phyloP scores from a whole-genome alignment of 345 rosid species.

The Pugionium dolabratum region DNA sequence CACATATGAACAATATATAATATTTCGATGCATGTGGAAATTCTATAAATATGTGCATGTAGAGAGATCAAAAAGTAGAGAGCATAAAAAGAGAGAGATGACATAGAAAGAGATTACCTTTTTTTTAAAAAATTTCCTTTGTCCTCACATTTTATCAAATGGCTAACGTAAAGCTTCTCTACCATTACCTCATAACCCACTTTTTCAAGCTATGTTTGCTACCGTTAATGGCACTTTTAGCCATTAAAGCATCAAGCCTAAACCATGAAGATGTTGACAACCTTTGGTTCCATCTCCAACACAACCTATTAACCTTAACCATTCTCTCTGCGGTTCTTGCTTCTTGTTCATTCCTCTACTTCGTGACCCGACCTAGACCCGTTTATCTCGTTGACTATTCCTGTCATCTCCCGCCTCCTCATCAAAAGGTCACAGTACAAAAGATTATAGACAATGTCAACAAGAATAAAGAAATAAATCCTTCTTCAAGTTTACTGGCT shows the following conservation, averaged over 20 bases:
- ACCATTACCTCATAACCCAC: slow-evolving; percentile 58
- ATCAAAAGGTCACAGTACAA: slow-evolving; percentile 46
- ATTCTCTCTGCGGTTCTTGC: slow-evolving; percentile 45
- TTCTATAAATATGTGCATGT: slow-evolving; percentile 21
- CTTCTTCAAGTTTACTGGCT: slow-evolving; percentile 43
- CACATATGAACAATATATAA: background rate
- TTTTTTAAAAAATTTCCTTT: background rate
- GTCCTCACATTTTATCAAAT: slow-evolving; percentile 30
- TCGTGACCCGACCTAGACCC: slow-evolving; percentile 57
- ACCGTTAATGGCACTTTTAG: slow-evolving; percentile 58
- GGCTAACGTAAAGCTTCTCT: slow-evolving; percentile 69
- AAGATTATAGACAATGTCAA: slow-evolving; percentile 63
- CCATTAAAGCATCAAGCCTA: slow-evolving; percentile 51
- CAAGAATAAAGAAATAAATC: slow-evolving; percentile 55
- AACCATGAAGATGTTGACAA: slow-evolving; percentile 53
- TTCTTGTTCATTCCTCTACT: slow-evolving; percentile 55
- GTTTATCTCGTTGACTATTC: slow-evolving; percentile 69
- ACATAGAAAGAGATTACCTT: background rate
- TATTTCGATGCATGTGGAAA: slow-evolving; percentile 12
- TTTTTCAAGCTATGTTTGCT: slow-evolving; percentile 61
- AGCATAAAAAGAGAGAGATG: background rate
- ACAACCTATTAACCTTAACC: slow-evolving; percentile 53
- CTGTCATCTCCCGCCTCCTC: slow-evolving; percentile 72
- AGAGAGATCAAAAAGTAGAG: slow-evolving; percentile 2
- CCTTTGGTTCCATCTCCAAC: slow-evolving; percentile 56